Evolutionary conservation across 2,329 filamentous ascomycete species (phyloP), one percentile per base, ranked within the genome.

Genomic region (Scleromitrula shiraiana): DNA sequence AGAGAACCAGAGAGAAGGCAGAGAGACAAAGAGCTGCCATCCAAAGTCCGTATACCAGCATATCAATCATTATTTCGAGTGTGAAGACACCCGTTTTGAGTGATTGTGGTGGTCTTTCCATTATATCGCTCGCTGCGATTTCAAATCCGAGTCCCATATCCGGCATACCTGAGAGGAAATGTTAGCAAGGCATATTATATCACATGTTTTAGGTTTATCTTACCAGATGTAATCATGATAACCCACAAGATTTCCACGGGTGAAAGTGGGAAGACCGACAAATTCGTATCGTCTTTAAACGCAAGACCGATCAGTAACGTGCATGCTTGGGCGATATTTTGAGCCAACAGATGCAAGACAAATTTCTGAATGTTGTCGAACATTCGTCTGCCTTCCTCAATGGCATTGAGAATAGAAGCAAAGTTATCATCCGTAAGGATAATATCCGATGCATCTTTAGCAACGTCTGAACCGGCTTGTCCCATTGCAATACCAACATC

Each of bases 161-260:
- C 1, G 88, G 88, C 65, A 93, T 80, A 50, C 61, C 61, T 49
- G 30, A 24, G 12, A 22, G 23, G 8, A 2, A 3, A 10, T 32
- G 22, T 44, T 27, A 49, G 40, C 30, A 24, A 27, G n/a, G n/a
- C n/a, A 15, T 8, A 8, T 9, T 5, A 7, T 12, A n/a, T 19
- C 6, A 5, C n/a, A 30, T 5, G 5, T 27, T 7, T 36, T 22
- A 8, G 23, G 8, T 5, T 20, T 12, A 45, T 10, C 36, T 17
- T 46, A 1, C 83, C 86, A 33, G 86, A 91, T 0, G 89, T 95
- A 47, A 93, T 77, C 85, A 95, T 91, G 67, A 95, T 95, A 65
- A 95, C 88, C 88, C 88, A 95, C 50, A 95, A 77, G 53, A 95
- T 91, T 59, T 95, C 83, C 9, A 95, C 80, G 0, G 89, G 88